phyloP scores from a whole-genome alignment of 176 grass and related monocot genomes.

The Neostapfia colusana region DNA sequence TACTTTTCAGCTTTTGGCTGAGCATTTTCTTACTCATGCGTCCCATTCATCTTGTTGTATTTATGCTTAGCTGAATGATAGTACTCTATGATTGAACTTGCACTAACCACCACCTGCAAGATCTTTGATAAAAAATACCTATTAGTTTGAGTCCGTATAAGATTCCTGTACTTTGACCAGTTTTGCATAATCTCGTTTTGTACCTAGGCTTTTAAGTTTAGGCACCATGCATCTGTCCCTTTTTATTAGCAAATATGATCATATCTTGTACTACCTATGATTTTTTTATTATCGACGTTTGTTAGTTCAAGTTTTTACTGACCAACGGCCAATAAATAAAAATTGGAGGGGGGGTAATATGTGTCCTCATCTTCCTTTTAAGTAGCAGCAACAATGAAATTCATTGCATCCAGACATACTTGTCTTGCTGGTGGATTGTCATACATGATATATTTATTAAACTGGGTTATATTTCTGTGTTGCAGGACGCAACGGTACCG shows the following conservation, averaged over 20 bases:
- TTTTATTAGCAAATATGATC: neutral
- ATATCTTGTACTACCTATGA: neutral
- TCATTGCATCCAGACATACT: constrained; percentile 31
- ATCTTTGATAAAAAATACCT: constrained; percentile 19
- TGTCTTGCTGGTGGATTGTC: neutral
- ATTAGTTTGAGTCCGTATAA: constrained; percentile 21
- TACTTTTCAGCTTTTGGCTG: neutral
- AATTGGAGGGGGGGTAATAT: neutral
- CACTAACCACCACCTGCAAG: constrained; percentile 14
- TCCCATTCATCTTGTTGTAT: constrained; percentile 18
- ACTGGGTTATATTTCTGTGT: neutral
- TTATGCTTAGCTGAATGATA: constrained; percentile 25
- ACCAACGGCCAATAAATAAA: too few relatives aligned
- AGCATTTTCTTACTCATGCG: neutral
- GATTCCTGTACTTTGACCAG: neutral
- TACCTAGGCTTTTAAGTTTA: constrained; percentile 5
- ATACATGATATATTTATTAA: neutral
- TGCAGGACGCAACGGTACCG: neutral
- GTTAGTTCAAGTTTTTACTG: too few relatives aligned
- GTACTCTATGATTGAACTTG: constrained; percentile 35
- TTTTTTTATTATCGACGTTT: too few relatives aligned
- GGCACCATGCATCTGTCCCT: constrained; percentile 2
- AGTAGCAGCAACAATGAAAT: neutral
- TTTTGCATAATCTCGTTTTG: constrained; percentile 18
- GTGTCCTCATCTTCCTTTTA: neutral